Evolutionary conservation across 2,329 filamentous ascomycete genomes (phyloP).

Genomic region (Aspergillus sp.): DNA sequence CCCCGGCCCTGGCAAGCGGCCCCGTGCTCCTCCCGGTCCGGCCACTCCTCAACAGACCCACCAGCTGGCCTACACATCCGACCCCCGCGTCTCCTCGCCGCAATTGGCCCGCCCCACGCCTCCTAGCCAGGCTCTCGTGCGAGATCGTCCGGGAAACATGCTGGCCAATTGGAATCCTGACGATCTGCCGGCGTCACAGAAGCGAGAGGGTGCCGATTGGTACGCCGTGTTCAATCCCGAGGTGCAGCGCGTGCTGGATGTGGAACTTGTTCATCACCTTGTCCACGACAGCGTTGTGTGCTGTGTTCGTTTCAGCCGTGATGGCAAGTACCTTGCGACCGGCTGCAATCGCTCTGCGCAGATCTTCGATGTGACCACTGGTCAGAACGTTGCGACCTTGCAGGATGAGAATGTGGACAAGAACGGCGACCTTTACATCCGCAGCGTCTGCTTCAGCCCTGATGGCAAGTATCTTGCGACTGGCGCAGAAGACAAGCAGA

Average conservation of each 20-base stretch:
- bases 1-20: constrained; percentile 77
- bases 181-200: constrained; percentile 78
- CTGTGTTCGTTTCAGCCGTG: constrained; percentile 94
- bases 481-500: constrained; percentile 95
- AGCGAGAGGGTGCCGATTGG: constrained; percentile 90
- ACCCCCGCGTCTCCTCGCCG: constrained; percentile 72
- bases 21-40: constrained; percentile 65
- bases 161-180: constrained; percentile 87
- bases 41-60: constrained; percentile 92
- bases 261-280: constrained; percentile 90
- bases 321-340: constrained; percentile 93
- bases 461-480: constrained; percentile 93
- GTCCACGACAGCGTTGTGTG: constrained; percentile 95
- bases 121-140: constrained; percentile 54
- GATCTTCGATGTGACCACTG: constrained; percentile 90
- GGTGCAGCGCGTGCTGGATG: constrained; percentile 84
- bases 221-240: constrained; percentile 95
- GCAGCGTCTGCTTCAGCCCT: constrained; percentile 97
- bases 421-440: constrained; percentile 90
- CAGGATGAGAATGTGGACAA: constrained; percentile 87
- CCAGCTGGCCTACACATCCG: constrained; percentile 75
- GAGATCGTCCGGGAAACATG: constrained; percentile 63
- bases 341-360: constrained; percentile 99
- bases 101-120: constrained; percentile 84
- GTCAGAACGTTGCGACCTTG: constrained; percentile 83